These are phyloP conservation scores for Sclerotinia borealis DNA, from an alignment of 2,329 filamentous ascomycete genomes.

Conservation along the genomic window DNA sequence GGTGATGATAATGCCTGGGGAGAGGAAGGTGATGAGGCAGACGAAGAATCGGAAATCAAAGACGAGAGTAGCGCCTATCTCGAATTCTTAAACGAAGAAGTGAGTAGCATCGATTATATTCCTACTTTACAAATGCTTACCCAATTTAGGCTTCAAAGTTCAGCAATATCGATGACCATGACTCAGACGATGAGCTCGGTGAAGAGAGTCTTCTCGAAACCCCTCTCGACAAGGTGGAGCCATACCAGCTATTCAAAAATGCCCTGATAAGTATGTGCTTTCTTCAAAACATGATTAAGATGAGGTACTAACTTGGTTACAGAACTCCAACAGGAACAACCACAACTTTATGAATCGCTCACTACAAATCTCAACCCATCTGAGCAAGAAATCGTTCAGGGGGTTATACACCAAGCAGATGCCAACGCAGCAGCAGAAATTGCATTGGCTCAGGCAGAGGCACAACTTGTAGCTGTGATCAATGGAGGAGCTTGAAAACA, in stretches of 20 bases:
- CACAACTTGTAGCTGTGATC: constrained; percentile 14
- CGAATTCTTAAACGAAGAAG: constrained; percentile 91
- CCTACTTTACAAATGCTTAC: constrained; percentile 9
- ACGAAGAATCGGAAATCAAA: constrained; percentile 56
- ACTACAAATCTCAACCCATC: constrained; percentile 72
- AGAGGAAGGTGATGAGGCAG: constrained; percentile 59
- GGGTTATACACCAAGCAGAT: constrained; percentile 50
- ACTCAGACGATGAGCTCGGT: constrained; percentile 80
- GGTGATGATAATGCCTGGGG: constrained; percentile 77
- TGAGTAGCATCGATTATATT: constrained; percentile 33
- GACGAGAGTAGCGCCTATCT: constrained; percentile 93
- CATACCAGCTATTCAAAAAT: constrained; percentile 81
- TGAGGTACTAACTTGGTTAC: constrained; percentile 17
- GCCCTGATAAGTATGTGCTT: constrained; percentile 67
- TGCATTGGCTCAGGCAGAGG: constrained; percentile 19
- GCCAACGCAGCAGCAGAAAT: constrained; percentile 20
- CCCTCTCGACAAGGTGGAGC: constrained; percentile 90
- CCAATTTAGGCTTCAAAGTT: constrained; percentile 71
- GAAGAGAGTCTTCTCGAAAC: constrained; percentile 94
- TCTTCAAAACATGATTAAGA: no score
- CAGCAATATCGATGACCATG: constrained; percentile 59
- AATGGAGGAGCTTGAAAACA: constrained; percentile 27
- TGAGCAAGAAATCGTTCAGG: constrained; percentile 75
- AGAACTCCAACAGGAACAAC: constrained; percentile 88
- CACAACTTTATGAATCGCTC: constrained; percentile 77